Base-by-base conservation (phyloP, 2,329 filamentous ascomycete genomes). In the Colletotrichum tofieldiae region DNA sequence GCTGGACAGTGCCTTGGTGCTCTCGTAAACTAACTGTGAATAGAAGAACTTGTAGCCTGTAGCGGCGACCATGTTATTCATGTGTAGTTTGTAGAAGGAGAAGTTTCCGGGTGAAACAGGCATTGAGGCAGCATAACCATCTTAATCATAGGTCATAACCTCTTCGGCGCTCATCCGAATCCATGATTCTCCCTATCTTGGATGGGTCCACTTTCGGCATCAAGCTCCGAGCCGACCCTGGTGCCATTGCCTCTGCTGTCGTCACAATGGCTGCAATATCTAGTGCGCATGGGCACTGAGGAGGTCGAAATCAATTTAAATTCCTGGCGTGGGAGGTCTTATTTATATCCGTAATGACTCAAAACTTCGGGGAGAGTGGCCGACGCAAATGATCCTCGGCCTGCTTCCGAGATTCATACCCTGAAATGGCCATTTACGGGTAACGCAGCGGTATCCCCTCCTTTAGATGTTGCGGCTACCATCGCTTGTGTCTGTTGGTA, bases 81-180 rank as follows among this genome's bases (percentile, higher is more conserved):
- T 18, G 2, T 5, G 4, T n/a, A 14, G 12, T 35, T 35, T 47
- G 18, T 47, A 12, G 5, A 20, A 26, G 55, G 26, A 18, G 14
- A 8, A 41, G 41, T 14, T 26, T 20, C 2, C 14, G 14, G 14
- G 2, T 41, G 12, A 7, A 5, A 23, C 8, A 12, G n/a, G n/a
- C 23, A 26, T 14, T 26, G 37, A 41, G 55, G 55, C 55, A 41
- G n/a, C n/a, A 26, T 58, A 32, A 14, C 35, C 6, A 56, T 56
- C 54, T 56, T 58, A 58, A 49, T 8, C 35, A 29, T 29, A 51
- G 23, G 9, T 26, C 23, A 26, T 2, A 12, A 23, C 26, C 26
- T 29, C 35, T 29, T 58, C 55, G 55, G 55, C 37, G 1, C 55
- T 58, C 37, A 58, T 58, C 55, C 55, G 55, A 58, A 35, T 23